Percentiles rank a stretch among this genome's conserved stretches.
These are phyloP conservation scores for Ceratocystiopsis minuta DNA, from an alignment of 2,329 filamentous ascomycete species.

Conservation along the genomic window DNA sequence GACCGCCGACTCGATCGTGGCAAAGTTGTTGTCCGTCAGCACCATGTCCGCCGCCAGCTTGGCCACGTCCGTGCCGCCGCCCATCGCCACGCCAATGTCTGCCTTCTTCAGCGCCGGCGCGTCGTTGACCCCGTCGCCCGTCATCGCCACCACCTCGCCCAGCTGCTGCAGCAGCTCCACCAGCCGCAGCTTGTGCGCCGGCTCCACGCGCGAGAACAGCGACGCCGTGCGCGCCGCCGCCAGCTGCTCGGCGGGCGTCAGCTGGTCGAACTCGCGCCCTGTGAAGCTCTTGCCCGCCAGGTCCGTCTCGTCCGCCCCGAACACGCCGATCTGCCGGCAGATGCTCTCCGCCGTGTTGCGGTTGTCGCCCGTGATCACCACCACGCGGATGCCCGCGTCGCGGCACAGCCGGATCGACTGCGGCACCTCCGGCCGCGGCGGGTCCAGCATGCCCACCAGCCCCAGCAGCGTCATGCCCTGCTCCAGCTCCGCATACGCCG, in stretches of 20 bases:
- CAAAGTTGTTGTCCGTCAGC: conserved; percentile 95
- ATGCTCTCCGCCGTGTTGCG: conserved; percentile 95
- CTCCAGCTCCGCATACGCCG: conserved; percentile 74
- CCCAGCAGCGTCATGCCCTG: conserved; percentile 89
- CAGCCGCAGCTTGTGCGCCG: conserved; percentile 89
- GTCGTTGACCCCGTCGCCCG: conserved; percentile 95
- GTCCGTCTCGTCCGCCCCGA: conserved; percentile 47
- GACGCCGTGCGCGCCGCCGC: conserved; percentile 71
- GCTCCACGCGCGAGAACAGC: conserved; percentile 91
- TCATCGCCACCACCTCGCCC: conserved; percentile 96
- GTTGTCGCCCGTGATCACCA: conserved; percentile 97
- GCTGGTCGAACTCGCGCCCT: conserved; percentile 79
- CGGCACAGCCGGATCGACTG: conserved; percentile 76
- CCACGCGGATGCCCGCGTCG: conserved; percentile 84
- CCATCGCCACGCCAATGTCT: conserved; percentile 98
- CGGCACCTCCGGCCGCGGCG: conserved; percentile 80
- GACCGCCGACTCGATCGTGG: conserved; percentile 87
- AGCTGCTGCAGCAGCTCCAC: conserved; percentile 88
- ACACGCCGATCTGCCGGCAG: conserved; percentile 92
- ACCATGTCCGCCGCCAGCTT: conserved; percentile 98
- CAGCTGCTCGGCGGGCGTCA: conserved; percentile 63
- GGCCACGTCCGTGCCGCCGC: conserved; percentile 89
- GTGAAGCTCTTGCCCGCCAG: conserved; percentile 86
- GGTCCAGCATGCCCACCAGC: conserved; percentile 90
- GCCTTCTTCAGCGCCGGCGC: conserved; percentile 95